A percentile compares a stretch with the other conserved stretches of the same genome.
These are phyloP conservation scores for Schwanniomyces vanrijiae DNA, from an alignment of 805 yeast genomes.

Conservation along the genomic window DNA sequence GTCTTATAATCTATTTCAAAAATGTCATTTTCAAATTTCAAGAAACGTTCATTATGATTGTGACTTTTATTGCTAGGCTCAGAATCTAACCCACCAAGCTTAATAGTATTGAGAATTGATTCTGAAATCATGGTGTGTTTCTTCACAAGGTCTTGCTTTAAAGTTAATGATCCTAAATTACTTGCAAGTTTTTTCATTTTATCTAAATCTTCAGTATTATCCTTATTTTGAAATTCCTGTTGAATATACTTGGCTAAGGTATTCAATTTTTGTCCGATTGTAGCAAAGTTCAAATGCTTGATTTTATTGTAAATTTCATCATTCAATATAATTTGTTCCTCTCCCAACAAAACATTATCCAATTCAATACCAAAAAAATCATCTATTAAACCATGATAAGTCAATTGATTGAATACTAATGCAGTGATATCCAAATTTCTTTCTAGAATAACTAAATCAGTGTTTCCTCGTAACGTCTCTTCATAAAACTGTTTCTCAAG, in stretches of 20 bases:
- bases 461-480: slow-evolving; percentile 44
- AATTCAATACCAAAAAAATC: slow-evolving; percentile 59
- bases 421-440: slow-evolving; percentile 74
- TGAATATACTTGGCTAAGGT: slow-evolving; percentile 70
- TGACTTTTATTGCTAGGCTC: slow-evolving; percentile 14
- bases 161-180: slow-evolving; percentile 64
- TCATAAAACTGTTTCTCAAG: slow-evolving; percentile 38
- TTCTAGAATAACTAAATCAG: slow-evolving; percentile 77
- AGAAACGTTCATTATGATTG: slow-evolving; percentile 41
- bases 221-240: slow-evolving; percentile 46
- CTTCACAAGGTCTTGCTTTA: slow-evolving; percentile 64
- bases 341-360: slow-evolving; percentile 27
- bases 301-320: slow-evolving; percentile 55
- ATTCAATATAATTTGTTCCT: slow-evolving; percentile 23
- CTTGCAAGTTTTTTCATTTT: slow-evolving; percentile 74
- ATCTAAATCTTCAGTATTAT: slow-evolving; percentile 18
- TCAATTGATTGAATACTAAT: slow-evolving; percentile 71
- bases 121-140: slow-evolving; percentile 78
- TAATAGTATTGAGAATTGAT: slow-evolving; percentile 50
- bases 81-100: slow-evolving; percentile 14
- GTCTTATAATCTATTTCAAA: slow-evolving; percentile 42
- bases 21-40: slow-evolving; percentile 71
- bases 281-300: slow-evolving; percentile 71
- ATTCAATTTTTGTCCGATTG: slow-evolving; percentile 74
- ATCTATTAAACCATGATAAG: slow-evolving; percentile 79